phyloP scores from a whole-genome alignment of 768 basidiomycete species.

The Lactarius evosmus region DNA sequence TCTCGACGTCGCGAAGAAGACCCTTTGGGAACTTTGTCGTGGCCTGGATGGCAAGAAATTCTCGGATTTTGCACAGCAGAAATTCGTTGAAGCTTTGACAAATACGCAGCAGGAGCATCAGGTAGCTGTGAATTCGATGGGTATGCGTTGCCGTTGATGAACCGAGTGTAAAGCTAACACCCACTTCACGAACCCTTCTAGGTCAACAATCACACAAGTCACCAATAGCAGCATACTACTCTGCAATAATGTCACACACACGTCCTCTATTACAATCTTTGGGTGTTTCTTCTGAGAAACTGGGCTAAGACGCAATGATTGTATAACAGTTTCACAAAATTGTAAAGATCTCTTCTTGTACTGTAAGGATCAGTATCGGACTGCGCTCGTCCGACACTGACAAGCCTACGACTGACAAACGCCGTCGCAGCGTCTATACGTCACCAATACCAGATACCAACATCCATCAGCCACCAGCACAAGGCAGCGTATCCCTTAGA shows the following conservation, averaged over 20 bases:
- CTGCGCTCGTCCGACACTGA: too few relatives aligned
- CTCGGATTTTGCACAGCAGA: neutral
- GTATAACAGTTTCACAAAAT: too few relatives aligned
- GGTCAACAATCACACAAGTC: neutral
- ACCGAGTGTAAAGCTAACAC: neutral
- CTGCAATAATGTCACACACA: neutral
- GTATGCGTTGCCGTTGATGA: neutral
- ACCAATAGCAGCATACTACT: neutral
- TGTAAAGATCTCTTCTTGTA: too few relatives aligned
- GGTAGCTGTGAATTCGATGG: neutral
- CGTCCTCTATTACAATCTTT: neutral
- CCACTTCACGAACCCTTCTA: neutral
- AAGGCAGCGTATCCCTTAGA: too few relatives aligned
- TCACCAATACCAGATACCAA: too few relatives aligned
- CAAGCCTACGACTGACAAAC: too few relatives aligned
- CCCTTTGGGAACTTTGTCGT: constrained; percentile 8
- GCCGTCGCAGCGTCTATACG: too few relatives aligned
- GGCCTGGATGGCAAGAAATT: constrained; percentile 1
- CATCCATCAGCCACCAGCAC: too few relatives aligned
- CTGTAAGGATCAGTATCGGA: too few relatives aligned
- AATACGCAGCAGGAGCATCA: neutral
- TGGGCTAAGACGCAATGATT: neutral
- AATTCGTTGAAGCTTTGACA: neutral
- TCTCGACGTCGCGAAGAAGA: constrained; percentile 1
- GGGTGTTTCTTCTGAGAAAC: neutral